Evolutionary conservation across 768 basidiomycete genomes (phyloP).

Genomic region (Mycena filopes): DNA sequence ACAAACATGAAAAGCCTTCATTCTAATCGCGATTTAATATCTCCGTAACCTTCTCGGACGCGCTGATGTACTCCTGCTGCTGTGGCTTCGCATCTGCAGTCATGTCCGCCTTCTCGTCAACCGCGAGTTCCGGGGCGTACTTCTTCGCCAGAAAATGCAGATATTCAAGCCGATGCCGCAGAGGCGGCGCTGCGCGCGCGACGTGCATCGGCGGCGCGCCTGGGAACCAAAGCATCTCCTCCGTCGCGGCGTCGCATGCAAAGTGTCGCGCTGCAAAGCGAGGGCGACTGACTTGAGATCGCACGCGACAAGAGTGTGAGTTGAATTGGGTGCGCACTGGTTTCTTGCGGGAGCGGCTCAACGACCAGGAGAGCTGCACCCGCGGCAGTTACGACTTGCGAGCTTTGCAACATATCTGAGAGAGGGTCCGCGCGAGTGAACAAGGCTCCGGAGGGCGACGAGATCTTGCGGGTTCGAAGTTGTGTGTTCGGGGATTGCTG

Average conservation of each 20-base stretch:
- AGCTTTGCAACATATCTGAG: no score
- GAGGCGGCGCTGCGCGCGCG: conserved; percentile 46
- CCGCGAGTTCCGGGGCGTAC: conserved; percentile 19
- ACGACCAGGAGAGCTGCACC: conserved; percentile 55
- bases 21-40: no score
- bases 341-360: conserved; percentile 61
- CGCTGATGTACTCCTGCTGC: conserved; percentile 22
- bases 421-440: no score
- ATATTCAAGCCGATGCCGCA: conserved; percentile 61
- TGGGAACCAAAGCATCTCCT: conserved; percentile 78
- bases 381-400: conserved; percentile 57
- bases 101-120: no score
- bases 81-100: conserved; percentile 9
- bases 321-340: conserved; percentile 49
- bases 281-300: background rate
- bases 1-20: no score
- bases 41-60: conserved; percentile 26
- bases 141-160: conserved; percentile 59
- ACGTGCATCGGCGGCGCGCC: conserved; percentile 70
- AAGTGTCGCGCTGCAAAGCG: conserved; percentile 60
- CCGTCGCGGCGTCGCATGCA: conserved; percentile 69
- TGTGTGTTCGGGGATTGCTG: no score
- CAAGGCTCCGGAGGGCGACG: no score
- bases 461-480: no score
- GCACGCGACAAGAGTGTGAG: background rate